Conservation (phyloP, 2,329 filamentous ascomycete species). For the Raffaelea albimanens region DNA sequence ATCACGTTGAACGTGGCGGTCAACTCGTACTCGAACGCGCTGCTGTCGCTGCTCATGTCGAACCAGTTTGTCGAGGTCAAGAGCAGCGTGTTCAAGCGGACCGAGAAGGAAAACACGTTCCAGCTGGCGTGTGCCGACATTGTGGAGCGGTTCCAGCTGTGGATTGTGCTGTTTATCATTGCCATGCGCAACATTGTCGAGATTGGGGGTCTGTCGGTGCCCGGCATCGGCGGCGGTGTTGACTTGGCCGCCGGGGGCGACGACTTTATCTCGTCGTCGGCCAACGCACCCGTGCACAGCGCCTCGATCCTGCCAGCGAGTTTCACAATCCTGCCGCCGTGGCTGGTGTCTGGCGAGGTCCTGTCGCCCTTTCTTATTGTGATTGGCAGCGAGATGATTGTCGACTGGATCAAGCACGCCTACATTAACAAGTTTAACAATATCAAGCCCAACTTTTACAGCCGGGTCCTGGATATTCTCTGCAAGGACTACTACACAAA, state of each 20-base stretch:
- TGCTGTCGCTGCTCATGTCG: constrained; percentile 84
- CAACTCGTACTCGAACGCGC: constrained; percentile 94
- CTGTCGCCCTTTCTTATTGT: constrained; percentile 90
- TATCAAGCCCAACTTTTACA: constrained; percentile 82
- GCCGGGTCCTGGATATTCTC: constrained; percentile 81
- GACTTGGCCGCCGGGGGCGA: constrained; percentile 34
- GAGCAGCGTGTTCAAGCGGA: constrained; percentile 95
- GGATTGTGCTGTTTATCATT: constrained; percentile 95
- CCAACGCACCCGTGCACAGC: constrained; percentile 52
- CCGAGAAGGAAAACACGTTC: constrained; percentile 96
- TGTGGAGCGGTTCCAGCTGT: constrained; percentile 93
- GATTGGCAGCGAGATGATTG: constrained; percentile 89
- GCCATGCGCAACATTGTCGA: constrained; percentile 94
- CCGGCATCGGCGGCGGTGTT: constrained; percentile 33
- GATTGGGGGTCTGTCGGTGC: constrained; percentile 70
- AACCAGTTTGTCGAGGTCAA: constrained; percentile 99
- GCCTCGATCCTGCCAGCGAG: constrained; percentile 77
- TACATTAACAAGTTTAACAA: constrained; percentile 99
- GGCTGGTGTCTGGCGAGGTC: constrained; percentile 70
- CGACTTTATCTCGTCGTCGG: constrained; percentile 18
- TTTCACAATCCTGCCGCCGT: constrained; percentile 80
- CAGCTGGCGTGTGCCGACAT: constrained; percentile 94
- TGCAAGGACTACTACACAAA: constrained; percentile 98
- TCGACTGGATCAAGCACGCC: constrained; percentile 94
- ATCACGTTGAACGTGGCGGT: constrained; percentile 97